These are phyloP conservation scores for Stephanodiscus minutulus DNA, from an alignment of 108 stramenopile genomes.

Conservation along the genomic window DNA sequence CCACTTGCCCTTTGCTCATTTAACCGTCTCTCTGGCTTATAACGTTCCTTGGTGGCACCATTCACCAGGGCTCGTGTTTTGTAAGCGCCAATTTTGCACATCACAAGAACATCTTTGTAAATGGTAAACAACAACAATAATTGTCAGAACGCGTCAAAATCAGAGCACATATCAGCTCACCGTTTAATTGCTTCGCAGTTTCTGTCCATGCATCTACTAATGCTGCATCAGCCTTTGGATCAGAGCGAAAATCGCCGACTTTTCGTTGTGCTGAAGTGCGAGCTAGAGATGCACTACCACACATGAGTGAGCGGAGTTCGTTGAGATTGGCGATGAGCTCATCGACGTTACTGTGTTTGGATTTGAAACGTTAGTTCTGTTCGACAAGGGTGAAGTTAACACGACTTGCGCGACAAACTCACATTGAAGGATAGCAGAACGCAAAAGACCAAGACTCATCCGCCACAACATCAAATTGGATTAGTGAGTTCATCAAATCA, in stretches of 20 bases:
- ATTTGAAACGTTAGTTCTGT: background rate
- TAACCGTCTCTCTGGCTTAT: too few relatives aligned
- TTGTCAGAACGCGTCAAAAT: conserved; percentile 1
- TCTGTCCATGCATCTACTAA: conserved; percentile 5
- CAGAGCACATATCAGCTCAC: background rate
- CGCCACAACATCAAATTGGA: conserved; percentile 8
- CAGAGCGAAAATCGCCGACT: conserved; percentile 16
- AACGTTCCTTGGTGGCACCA: background rate
- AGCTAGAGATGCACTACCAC: conserved; percentile 16
- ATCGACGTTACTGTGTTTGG: conserved; percentile 11
- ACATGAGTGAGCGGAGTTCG: conserved; percentile 23
- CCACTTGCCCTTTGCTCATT: too few relatives aligned
- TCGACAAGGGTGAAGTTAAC: background rate
- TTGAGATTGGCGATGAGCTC: conserved; percentile 15
- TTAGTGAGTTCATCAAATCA: background rate
- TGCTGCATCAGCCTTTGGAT: conserved; percentile 32
- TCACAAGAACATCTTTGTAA: conserved; percentile 5
- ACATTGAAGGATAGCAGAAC: conserved; percentile 25
- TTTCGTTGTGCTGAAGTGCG: conserved; percentile 28
- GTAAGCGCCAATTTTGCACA: conserved; percentile 19
- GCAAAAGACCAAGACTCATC: conserved; percentile 20
- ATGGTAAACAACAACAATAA: background rate
- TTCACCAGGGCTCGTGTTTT: conserved; percentile 27
- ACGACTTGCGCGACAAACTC: background rate
- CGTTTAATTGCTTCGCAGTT: conserved; percentile 9